Percentiles rank a stretch among this genome's conserved stretches.
Evolutionary conservation across 495 filamentous ascomycete species (phyloP).

Genomic region (Trichoderma virens): DNA sequence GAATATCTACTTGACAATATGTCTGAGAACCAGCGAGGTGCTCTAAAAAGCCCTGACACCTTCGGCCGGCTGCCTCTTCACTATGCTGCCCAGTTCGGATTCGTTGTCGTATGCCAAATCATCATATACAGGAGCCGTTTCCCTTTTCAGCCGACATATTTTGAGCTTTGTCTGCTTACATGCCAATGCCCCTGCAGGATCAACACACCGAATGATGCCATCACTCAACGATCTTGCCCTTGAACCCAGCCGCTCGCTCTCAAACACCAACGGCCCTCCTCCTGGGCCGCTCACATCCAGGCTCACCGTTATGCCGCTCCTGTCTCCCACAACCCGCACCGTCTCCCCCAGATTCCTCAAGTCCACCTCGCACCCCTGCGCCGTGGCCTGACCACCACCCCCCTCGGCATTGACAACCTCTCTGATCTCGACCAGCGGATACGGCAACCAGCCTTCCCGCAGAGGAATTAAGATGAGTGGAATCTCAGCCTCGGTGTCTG

Average conservation of each 20-base stretch:
- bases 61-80: conserved; percentile 86
- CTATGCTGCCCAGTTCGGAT: conserved; percentile 92
- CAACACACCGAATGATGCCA: neutral
- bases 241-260: conserved; percentile 36
- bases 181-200: neutral
- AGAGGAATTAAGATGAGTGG: conserved; percentile 71
- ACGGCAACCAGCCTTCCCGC: conserved; percentile 62
- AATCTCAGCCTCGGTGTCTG: conserved; percentile 39
- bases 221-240: conserved; percentile 29
- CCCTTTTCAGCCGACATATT: too few relatives aligned
- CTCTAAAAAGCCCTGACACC: conserved; percentile 60
- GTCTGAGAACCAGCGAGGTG: conserved; percentile 56
- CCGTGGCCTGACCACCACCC: conserved; percentile 8
- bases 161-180: too few relatives aligned
- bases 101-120: conserved; percentile 78
- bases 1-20: conserved; percentile 64
- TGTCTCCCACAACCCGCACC: conserved; percentile 66
- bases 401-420: conserved; percentile 29
- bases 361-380: conserved; percentile 63
- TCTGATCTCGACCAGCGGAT: conserved; percentile 74
- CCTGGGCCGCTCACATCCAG: conserved; percentile 56
- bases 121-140: conserved; percentile 78
- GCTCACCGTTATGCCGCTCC: conserved; percentile 68
- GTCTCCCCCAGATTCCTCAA: conserved; percentile 69
- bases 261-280: conserved; percentile 57